Percentiles rank a stretch among this genome's conserved stretches.
Conservation (phyloP, 257 asterid genomes). For the Jaltomata sinuosa region DNA sequence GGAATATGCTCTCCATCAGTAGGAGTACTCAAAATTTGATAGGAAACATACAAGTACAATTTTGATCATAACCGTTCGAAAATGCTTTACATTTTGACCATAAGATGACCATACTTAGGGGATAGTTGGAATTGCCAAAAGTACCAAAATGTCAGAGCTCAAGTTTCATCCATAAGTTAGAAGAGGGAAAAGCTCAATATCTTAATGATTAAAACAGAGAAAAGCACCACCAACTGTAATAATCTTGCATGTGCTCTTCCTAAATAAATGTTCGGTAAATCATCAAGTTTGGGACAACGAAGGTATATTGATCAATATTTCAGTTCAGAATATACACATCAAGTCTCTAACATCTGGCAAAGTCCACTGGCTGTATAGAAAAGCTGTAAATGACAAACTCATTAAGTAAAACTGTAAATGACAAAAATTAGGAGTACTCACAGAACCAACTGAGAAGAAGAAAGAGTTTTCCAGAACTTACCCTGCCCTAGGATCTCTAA, state of each 20-base stretch:
- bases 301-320: not conserved
- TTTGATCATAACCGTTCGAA: not conserved
- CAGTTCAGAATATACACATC: not conserved
- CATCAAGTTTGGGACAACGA: not conserved
- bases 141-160: not conserved
- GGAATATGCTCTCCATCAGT: not conserved
- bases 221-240: not conserved
- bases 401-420: not conserved
- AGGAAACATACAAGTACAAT: not conserved
- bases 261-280: not conserved
- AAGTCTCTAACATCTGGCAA: not conserved
- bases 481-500: slow-evolving; percentile 99
- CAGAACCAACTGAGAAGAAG: not conserved
- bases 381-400: not conserved
- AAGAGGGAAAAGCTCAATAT: not conserved
- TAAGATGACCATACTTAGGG: not conserved
- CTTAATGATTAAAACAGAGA: not conserved
- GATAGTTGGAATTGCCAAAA: not conserved
- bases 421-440: not conserved
- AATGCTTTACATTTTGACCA: not conserved
- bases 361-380: not conserved
- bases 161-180: not conserved
- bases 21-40: not conserved
- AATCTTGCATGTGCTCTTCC: not conserved
- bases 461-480: slow-evolving; percentile 24